These are phyloP conservation scores for Neocallimastix lanati DNA, from an alignment of 192 early-diverging fungal genomes.

Conservation along the genomic window DNA sequence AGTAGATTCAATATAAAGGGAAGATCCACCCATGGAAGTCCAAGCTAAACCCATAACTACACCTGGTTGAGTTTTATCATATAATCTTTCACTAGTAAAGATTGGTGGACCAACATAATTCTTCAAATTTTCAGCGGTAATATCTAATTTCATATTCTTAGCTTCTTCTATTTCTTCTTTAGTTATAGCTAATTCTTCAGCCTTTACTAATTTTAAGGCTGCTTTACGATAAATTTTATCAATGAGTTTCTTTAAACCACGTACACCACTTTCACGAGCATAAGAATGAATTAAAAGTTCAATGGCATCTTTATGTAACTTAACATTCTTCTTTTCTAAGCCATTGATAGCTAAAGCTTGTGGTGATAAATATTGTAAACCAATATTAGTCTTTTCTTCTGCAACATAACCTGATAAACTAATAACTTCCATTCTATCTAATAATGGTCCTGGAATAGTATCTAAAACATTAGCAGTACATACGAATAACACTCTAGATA, in stretches of 20 bases:
- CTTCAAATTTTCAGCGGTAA: slow-evolving; percentile 55
- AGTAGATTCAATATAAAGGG: slow-evolving; percentile 89
- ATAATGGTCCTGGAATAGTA: slow-evolving; percentile 91
- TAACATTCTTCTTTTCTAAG: slow-evolving; percentile 48
- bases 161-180: slow-evolving; percentile 10
- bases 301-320: slow-evolving; percentile 54
- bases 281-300: slow-evolving; percentile 73
- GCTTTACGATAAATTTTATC: slow-evolving; percentile 98
- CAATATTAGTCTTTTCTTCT: slow-evolving; percentile 87
- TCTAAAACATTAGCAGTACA: slow-evolving; percentile 96
- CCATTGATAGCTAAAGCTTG: slow-evolving; percentile 65
- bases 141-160: slow-evolving; percentile 21
- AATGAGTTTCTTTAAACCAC: slow-evolving; percentile 95
- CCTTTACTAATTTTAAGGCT: slow-evolving; percentile 66
- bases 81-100: slow-evolving; percentile 77
- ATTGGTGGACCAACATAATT: slow-evolving; percentile 84
- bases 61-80: slow-evolving; percentile 74
- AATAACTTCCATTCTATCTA: slow-evolving; percentile 98
- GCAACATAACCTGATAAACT: slow-evolving; percentile 77
- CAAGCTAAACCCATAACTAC: slow-evolving; percentile 98
- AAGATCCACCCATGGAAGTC: slow-evolving; percentile 90
- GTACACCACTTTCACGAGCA: slow-evolving; percentile 92
- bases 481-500: slow-evolving; percentile 96
- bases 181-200: slow-evolving; percentile 12
- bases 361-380: slow-evolving; percentile 77